Evolutionary conservation across 805 yeast species (phyloP).

Genomic region (Peterozyma toletana): DNA sequence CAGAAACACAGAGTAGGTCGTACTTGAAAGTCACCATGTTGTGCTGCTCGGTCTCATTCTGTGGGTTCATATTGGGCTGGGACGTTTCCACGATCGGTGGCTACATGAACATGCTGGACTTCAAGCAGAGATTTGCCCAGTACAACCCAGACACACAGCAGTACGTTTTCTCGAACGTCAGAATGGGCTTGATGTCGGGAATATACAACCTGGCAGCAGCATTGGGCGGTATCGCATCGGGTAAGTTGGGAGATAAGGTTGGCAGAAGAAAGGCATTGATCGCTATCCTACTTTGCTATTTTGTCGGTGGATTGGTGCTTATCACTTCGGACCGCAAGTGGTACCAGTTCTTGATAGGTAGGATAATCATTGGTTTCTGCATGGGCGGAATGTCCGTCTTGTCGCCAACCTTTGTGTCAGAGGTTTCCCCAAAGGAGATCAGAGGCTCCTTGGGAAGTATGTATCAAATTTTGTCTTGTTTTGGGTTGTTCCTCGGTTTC

Average conservation of each 20-base stretch:
- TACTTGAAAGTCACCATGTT: not conserved
- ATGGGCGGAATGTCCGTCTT: slow-evolving; percentile 20
- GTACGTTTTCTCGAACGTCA: not conserved
- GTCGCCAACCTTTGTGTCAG: slow-evolving; percentile 24
- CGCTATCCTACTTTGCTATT: slow-evolving; percentile 12
- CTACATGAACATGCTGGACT: slow-evolving; percentile 10
- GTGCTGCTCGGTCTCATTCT: slow-evolving; percentile 8
- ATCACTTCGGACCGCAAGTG: not conserved
- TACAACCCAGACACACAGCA: not conserved
- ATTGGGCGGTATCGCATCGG: slow-evolving; percentile 14
- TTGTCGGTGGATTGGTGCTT: slow-evolving; percentile 12
- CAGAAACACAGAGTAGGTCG: not conserved
- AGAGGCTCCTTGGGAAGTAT: slow-evolving; percentile 32
- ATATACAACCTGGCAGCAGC: slow-evolving; percentile 20
- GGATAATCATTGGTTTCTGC: slow-evolving; percentile 17
- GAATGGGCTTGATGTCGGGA: slow-evolving; percentile 16
- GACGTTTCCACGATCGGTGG: slow-evolving; percentile 19
- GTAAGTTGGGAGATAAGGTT: slow-evolving; percentile 3
- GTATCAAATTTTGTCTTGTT: slow-evolving; percentile 30
- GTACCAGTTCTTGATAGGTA: slow-evolving; percentile 14
- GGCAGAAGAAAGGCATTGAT: slow-evolving; percentile 12
- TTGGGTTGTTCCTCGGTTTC: slow-evolving; percentile 15
- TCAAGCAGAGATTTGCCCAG: slow-evolving; percentile 10
- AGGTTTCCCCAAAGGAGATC: slow-evolving; percentile 30
- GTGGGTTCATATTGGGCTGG: slow-evolving; percentile 21